Evolutionary conservation across 331 rosid genomes (phyloP).

Genomic region (Pyrus hybrid): DNA sequence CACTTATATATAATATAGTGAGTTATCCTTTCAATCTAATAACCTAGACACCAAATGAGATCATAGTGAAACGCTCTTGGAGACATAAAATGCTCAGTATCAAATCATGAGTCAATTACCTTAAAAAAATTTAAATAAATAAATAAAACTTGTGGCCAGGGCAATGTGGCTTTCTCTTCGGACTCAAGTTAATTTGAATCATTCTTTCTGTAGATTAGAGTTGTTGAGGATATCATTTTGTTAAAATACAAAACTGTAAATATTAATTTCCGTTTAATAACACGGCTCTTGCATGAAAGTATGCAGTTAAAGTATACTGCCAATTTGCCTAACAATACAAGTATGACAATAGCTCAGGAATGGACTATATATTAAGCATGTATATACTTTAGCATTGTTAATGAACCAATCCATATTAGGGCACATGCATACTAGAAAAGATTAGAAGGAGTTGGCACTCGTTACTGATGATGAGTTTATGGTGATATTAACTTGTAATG

Average conservation of each 20-base stretch:
- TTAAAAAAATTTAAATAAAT: too few species aligned
- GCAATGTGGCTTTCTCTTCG: too few species aligned
- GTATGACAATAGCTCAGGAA: not conserved
- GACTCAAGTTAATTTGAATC: not conserved
- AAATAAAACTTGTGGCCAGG: not conserved
- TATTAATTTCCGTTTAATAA: too few species aligned
- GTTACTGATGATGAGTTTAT: not conserved
- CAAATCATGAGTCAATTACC: not conserved
- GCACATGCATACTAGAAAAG: not conserved
- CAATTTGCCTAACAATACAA: too few species aligned
- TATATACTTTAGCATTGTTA: too few species aligned
- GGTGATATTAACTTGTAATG: not conserved
- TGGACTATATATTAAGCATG: not conserved
- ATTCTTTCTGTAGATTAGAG: too few species aligned
- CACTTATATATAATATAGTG: too few species aligned
- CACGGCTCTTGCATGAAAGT: too few species aligned
- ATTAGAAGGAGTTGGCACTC: not conserved
- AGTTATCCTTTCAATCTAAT: not conserved
- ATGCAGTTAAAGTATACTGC: not conserved
- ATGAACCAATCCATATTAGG: not conserved
- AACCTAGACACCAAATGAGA: not conserved
- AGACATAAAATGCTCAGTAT: not conserved
- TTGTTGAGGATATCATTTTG: too few species aligned
- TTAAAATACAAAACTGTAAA: too few species aligned
- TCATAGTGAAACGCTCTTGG: not conserved